A percentile compares a stretch with the other conserved stretches of the same genome.
These are phyloP conservation scores for Rhytidiadelphus loreus DNA, from an alignment of 225 moss, liverwort and hornwort species.

Conservation along the genomic window DNA sequence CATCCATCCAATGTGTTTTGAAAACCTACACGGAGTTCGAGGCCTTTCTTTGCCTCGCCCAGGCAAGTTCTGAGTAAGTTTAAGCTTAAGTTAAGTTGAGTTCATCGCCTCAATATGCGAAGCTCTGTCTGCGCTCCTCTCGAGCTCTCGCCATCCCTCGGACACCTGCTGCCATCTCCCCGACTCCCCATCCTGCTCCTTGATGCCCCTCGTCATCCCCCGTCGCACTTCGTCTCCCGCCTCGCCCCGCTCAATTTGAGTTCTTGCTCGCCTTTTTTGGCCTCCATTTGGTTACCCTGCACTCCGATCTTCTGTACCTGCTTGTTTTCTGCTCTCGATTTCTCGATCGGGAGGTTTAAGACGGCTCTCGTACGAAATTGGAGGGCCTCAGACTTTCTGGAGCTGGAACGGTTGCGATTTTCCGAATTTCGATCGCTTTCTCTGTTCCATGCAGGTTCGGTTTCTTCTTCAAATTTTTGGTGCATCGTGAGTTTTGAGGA, in stretches of 20 bases:
- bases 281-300: neutral
- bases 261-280: neutral
- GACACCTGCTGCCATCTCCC: conserved; percentile 28
- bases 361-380: neutral
- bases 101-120: neutral
- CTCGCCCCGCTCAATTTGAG: conserved; percentile 1
- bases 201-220: neutral
- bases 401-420: neutral
- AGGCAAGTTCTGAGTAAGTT: neutral
- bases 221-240: neutral
- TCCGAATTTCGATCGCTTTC: neutral
- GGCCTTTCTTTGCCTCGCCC: neutral
- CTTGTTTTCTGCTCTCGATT: neutral
- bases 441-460: neutral
- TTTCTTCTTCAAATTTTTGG: neutral
- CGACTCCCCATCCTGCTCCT: neutral
- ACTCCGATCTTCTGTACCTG: neutral
- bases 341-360: neutral
- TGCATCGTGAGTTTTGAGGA: neutral
- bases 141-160: neutral
- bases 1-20: neutral
- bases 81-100: neutral
- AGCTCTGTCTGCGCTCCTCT: neutral
- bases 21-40: neutral
- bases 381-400: neutral